These are phyloP conservation scores for Quambalaria eucalypti DNA, from an alignment of 1,284 basidiomycete genomes.

Conservation along the genomic window DNA sequence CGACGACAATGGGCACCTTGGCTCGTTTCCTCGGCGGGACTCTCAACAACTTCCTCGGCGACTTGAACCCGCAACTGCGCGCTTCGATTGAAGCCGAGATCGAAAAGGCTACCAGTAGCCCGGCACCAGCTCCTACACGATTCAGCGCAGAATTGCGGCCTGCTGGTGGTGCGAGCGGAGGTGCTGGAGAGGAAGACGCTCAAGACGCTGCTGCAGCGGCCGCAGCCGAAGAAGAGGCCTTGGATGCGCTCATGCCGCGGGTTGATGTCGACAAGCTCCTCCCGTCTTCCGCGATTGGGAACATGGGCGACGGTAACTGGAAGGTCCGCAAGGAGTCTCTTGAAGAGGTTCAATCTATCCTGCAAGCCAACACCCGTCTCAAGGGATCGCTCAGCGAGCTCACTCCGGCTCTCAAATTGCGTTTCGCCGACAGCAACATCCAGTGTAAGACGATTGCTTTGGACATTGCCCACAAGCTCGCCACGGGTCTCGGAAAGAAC, in stretches of 20 bases:
- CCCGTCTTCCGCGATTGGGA: slow-evolving; percentile 74
- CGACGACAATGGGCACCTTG: slow-evolving; percentile 81
- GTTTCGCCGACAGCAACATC: slow-evolving; percentile 87
- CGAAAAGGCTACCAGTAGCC: slow-evolving; percentile 76
- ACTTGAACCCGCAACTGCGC: slow-evolving; percentile 88
- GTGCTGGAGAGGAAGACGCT: slow-evolving; percentile 35
- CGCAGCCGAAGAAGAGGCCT: slow-evolving; percentile 26
- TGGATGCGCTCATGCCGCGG: slow-evolving; percentile 84
- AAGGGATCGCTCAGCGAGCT: slow-evolving; percentile 82
- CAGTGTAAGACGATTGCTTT: slow-evolving; percentile 82
- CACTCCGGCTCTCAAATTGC: slow-evolving; percentile 72
- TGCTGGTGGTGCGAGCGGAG: slow-evolving; percentile 60
- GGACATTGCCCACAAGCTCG: slow-evolving; percentile 79
- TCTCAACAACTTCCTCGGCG: slow-evolving; percentile 83
- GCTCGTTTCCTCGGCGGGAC: slow-evolving; percentile 83
- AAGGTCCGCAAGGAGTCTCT: slow-evolving; percentile 93
- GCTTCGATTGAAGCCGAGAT: slow-evolving; percentile 85
- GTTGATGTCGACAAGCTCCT: slow-evolving; percentile 84
- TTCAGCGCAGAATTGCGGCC: slow-evolving; percentile 17
- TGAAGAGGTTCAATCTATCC: slow-evolving; percentile 68
- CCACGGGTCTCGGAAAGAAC: slow-evolving; percentile 83
- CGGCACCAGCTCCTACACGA: slow-evolving; percentile 65
- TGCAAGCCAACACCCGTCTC: slow-evolving; percentile 83
- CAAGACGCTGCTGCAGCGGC: neutral
- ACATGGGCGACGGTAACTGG: slow-evolving; percentile 81